phyloP scores from a whole-genome alignment of 2,329 filamentous ascomycete species.

The Ophiostoma australiae region DNA sequence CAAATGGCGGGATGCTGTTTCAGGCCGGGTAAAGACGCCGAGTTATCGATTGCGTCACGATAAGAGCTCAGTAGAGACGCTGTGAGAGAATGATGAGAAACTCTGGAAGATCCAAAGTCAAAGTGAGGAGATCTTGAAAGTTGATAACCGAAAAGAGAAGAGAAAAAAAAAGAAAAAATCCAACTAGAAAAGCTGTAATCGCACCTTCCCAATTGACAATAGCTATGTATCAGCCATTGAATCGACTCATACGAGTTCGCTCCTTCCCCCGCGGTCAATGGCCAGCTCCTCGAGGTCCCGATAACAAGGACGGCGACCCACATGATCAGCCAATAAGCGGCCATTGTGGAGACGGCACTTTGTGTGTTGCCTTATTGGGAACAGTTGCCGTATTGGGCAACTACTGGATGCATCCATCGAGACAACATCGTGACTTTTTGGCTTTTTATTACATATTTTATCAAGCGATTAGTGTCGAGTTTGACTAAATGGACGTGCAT shows the following conservation, averaged over 20 bases:
- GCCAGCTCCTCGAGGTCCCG: not conserved
- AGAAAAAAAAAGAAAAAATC: not conserved
- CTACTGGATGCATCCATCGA: not conserved
- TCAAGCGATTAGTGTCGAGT: not conserved
- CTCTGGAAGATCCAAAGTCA: not conserved
- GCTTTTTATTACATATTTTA: not conserved
- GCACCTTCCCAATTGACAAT: not conserved
- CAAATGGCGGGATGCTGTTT: slow-evolving; percentile 6
- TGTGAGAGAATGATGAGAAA: not conserved
- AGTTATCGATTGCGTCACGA: not conserved
- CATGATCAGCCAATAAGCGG: slow-evolving; percentile 10
- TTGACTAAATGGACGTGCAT: not conserved
- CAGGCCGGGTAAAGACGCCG: not conserved
- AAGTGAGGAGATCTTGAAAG: not conserved
- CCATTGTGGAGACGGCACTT: not conserved
- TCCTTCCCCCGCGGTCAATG: slow-evolving; percentile 11
- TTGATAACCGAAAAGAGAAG: not conserved
- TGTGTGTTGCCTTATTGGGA: slow-evolving; percentile 20
- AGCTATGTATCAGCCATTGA: not conserved
- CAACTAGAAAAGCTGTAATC: not conserved
- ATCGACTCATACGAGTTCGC: not conserved
- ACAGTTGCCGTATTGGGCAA: slow-evolving; percentile 21
- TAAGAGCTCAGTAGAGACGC: not conserved
- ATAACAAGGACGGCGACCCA: not conserved
- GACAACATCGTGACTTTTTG: not conserved